Conservation (phyloP, 2,329 filamentous ascomycete species). For the Penicillium sp. region DNA sequence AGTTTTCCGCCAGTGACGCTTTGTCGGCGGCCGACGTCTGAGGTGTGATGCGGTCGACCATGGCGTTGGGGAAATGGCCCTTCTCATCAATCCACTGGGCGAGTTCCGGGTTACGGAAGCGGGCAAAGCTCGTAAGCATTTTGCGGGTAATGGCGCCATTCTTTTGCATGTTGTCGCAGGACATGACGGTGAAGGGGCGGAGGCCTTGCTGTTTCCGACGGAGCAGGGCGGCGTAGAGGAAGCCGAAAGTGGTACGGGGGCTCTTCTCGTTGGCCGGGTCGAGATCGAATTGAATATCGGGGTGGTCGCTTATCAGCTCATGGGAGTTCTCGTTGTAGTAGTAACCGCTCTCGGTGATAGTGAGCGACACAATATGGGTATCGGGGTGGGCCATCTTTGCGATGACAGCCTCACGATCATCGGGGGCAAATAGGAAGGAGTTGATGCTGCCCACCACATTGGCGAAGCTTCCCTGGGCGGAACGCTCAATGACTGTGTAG, state of each 20-base stretch:
- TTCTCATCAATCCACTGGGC: slow-evolving; percentile 48
- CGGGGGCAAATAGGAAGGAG: slow-evolving; percentile 50
- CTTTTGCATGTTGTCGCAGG: slow-evolving; percentile 56
- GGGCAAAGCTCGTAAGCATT: slow-evolving; percentile 51
- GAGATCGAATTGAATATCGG: slow-evolving; percentile 49
- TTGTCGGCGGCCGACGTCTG: slow-evolving; percentile 48
- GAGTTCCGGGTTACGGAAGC: slow-evolving; percentile 44
- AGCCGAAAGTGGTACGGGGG: slow-evolving; percentile 50
- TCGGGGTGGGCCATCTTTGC: slow-evolving; percentile 53
- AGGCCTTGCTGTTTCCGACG: slow-evolving; percentile 45
- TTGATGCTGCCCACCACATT: slow-evolving; percentile 51
- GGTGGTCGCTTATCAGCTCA: slow-evolving; percentile 46
- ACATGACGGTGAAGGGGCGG: slow-evolving; percentile 52
- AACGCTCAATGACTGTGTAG: slow-evolving; percentile 54
- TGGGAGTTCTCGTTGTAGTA: slow-evolving; percentile 57
- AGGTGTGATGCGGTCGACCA: slow-evolving; percentile 54
- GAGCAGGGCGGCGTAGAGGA: slow-evolving; percentile 49
- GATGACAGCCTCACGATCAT: slow-evolving; percentile 49
- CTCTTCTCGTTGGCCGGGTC: slow-evolving; percentile 38
- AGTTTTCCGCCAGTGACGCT: slow-evolving; percentile 40
- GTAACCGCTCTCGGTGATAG: slow-evolving; percentile 55
- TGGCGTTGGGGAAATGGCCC: slow-evolving; percentile 51
- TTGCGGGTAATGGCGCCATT: slow-evolving; percentile 51
- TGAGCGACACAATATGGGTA: slow-evolving; percentile 52
- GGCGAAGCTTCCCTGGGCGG: slow-evolving; percentile 47